Conservation (phyloP, 192 early-diverging fungal species). For the Backusella mclennaniae region DNA sequence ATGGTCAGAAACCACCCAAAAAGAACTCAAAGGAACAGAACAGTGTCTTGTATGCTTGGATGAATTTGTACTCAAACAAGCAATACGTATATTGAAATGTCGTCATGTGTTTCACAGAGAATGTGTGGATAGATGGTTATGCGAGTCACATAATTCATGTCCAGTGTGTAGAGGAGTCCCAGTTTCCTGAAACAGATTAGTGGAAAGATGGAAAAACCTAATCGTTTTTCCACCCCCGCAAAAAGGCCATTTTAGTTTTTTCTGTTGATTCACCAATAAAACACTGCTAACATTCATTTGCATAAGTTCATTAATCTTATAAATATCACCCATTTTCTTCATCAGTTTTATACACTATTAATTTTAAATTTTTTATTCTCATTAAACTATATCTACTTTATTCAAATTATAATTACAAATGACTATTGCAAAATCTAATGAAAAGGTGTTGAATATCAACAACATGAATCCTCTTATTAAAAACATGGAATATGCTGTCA, state of each 20-base stretch:
- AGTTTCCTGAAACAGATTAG: constrained; percentile 24
- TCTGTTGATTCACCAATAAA: neutral
- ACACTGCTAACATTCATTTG: neutral
- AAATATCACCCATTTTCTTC: neutral
- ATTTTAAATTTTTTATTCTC: neutral
- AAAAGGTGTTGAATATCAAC: constrained; percentile 41
- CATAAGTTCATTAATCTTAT: neutral
- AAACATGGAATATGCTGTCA: constrained; percentile 93
- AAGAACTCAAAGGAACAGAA: constrained; percentile 22
- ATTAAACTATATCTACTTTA: neutral
- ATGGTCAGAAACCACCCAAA: constrained; percentile 16
- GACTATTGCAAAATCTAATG: neutral
- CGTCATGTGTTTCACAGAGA: constrained; percentile 52
- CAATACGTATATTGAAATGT: constrained; percentile 48
- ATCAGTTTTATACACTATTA: neutral
- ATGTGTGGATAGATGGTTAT: constrained; percentile 55
- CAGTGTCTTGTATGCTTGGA: constrained; percentile 52
- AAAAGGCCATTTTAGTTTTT: neutral
- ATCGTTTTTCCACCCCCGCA: neutral
- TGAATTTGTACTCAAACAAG: constrained; percentile 48
- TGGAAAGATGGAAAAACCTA: constrained; percentile 1
- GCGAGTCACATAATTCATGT: constrained; percentile 48
- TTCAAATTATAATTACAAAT: neutral
- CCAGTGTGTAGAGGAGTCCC: constrained; percentile 55
- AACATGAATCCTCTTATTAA: constrained; percentile 70